Conservation (phyloP, 148 eudicot genomes). For the Gaultheria prostrata region DNA sequence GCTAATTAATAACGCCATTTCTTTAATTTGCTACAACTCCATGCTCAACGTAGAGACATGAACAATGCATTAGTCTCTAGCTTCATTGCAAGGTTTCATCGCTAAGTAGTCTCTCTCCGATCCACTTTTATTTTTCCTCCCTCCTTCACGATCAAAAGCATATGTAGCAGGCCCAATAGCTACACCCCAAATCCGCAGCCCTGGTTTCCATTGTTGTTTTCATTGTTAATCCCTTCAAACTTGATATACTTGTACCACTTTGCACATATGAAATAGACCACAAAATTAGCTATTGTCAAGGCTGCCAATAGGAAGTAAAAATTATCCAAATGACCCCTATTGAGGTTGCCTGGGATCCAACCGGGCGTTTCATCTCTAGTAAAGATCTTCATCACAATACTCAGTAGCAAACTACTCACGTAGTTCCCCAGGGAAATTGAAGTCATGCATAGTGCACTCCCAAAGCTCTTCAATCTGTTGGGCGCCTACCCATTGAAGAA, state of each 20-base stretch:
- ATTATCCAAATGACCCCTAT: constrained; percentile 58
- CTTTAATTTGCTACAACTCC: background rate
- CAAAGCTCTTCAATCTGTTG: constrained; percentile 61
- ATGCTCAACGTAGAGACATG: background rate
- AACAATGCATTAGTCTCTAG: constrained; percentile 1
- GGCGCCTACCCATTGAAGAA: constrained; percentile 70
- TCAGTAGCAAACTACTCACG: constrained; percentile 55
- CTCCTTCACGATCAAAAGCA: background rate
- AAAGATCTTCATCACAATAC: constrained; percentile 52
- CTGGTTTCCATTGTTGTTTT: background rate
- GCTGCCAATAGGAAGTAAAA: constrained; percentile 58
- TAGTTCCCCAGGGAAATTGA: constrained; percentile 70
- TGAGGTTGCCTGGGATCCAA: constrained; percentile 69
- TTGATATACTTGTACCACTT: constrained; percentile 50
- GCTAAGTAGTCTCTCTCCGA: background rate
- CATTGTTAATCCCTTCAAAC: constrained; percentile 23
- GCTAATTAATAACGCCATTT: background rate
- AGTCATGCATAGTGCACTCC: constrained; percentile 69
- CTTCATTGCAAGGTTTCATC: background rate
- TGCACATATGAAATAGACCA: constrained; percentile 46
- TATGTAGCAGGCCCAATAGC: background rate
- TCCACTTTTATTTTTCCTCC: background rate
- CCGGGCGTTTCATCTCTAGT: constrained; percentile 42
- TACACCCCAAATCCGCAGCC: background rate
- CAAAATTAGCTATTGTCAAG: constrained; percentile 42